Conservation (phyloP, 148 eudicot species). For the Mesembryanthemum crystallinum region DNA sequence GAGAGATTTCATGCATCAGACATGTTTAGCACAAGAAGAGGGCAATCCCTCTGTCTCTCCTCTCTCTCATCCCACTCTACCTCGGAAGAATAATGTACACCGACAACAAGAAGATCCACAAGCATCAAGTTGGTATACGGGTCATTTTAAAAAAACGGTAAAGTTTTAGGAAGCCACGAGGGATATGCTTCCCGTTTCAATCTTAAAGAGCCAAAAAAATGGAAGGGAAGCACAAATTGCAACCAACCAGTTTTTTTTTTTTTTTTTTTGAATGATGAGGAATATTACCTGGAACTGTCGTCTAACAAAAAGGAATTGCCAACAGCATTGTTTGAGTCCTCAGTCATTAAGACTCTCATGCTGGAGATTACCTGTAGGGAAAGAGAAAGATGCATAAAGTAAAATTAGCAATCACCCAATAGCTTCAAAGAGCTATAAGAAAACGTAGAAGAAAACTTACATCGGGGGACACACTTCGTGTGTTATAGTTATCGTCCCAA, state of each 20-base stretch:
- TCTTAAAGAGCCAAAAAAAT: too few relatives aligned
- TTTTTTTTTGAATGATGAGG: background rate
- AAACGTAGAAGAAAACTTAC: constrained; percentile 40
- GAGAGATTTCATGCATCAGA: too few relatives aligned
- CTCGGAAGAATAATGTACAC: too few relatives aligned
- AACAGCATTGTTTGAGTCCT: constrained; percentile 77
- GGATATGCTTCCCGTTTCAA: too few relatives aligned
- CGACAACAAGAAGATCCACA: background rate
- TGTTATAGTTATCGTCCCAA: constrained; percentile 97
- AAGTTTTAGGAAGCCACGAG: too few relatives aligned
- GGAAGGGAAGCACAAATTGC: too few relatives aligned
- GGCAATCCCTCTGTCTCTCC: background rate
- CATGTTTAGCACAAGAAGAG: background rate
- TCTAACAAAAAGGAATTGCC: constrained; percentile 83
- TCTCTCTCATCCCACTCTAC: background rate
- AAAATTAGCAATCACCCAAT: background rate
- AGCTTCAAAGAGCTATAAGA: background rate
- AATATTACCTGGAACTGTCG: constrained; percentile 82
- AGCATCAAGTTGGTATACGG: background rate
- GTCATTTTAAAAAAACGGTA: too few relatives aligned
- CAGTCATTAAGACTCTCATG: constrained; percentile 96
- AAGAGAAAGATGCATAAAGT: background rate
- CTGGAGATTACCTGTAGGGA: constrained; percentile 75
- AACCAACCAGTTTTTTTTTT: too few relatives aligned
- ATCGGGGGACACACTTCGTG: constrained; percentile 91